Evolutionary conservation across 2,329 filamentous ascomycete species (phyloP), one percentile per base, ranked within the genome.

Genomic region (Trichophyton schoenleinii): DNA sequence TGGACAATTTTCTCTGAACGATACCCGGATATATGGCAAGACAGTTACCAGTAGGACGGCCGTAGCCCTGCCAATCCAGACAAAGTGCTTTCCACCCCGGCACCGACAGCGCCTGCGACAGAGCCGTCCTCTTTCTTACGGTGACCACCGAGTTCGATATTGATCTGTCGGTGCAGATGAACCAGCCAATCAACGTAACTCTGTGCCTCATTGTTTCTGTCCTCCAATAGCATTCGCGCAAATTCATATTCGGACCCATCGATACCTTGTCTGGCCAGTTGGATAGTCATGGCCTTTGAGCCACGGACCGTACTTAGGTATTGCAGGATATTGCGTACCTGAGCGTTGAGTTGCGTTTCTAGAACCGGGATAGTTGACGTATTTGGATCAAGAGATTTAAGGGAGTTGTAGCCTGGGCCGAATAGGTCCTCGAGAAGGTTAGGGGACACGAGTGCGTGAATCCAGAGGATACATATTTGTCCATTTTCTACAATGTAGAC

Each of bases 101-200:
- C 60, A 41, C 62, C 62, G 18, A 55, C 52, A 55, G 52, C 52
- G 13, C 31, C 68, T 46, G 69, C 67, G 31, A 55, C 52, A 13
- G 71, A 64, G 46, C 67, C 69, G 46, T 78, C 76, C n/a, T 78
- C 76, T 63, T 75, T 76, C 67, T 77, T 78, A 59, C 77, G 73
- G 64, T 79, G 77, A 41, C 78, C 78, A 57, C 79, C 78, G 66
- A 84, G 73, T 82, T 99, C 94, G 65, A 96, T 79, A 72, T 96
- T 91, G 66, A 99, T 94, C 67, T 88, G 86, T 68, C 92, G 87
- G 75, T 99, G 94, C 64, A 97, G 82, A 74, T 96, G 89, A 62
- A 99, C 94, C 69, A 99, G 80, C 94, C 94, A 99, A 76, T 99
- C 94, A 38, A 97, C 94, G 74, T 97, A 99, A 71, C 89, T 95